Evolutionary conservation across 73 alveolate species (phyloP), one percentile per base, ranked within the genome.

Genomic region (Paramecium pentaurelia): DNA sequence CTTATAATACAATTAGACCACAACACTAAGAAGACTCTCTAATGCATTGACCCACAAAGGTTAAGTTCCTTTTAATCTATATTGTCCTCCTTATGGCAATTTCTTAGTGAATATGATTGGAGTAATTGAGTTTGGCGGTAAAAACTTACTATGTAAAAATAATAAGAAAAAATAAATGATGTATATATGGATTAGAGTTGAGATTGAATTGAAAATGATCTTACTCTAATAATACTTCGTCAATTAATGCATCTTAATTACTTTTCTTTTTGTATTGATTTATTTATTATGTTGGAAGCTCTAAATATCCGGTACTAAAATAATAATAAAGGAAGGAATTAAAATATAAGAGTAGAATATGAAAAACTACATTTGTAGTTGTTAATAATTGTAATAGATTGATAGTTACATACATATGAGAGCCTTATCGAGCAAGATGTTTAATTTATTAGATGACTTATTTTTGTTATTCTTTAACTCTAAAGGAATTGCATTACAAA

Each of bases 71-170:
- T 45, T 80, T 3, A 1, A 25, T 80, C 91, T 80, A 47, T 80
- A 80, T 36, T 80, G 58, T 5, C 91, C 91, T 25, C 91, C 91
- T 27, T 30, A 16, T 44, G 91, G 91, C 22, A 80, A 42, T 47
- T 80, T 80, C 58, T 49, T 42, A 22, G 91, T 80, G 91, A 80
- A 80, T n/a, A 80, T 80, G 42, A 45, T 28, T 12, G 91, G 91
- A 32, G 91, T 80, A 28, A 80, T 80, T 40, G 91, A 80, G 91
- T 80, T 80, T 80, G 91, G 91, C 91, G 91, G 91, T 80, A 80
- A 80, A 80, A 80, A 80, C 91, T 80, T 80, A 47, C 91, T 80
- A 80, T 6, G 58, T 16, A 75, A 80, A 54, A 38, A 45, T 73
- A 37, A 30, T 40, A 73, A 40, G 60, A 49, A 80, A 54, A 54